Evolutionary conservation across 768 basidiomycete species (phyloP), one percentile per base, ranked within the genome.

Genomic region (Suillus hirtellus): DNA sequence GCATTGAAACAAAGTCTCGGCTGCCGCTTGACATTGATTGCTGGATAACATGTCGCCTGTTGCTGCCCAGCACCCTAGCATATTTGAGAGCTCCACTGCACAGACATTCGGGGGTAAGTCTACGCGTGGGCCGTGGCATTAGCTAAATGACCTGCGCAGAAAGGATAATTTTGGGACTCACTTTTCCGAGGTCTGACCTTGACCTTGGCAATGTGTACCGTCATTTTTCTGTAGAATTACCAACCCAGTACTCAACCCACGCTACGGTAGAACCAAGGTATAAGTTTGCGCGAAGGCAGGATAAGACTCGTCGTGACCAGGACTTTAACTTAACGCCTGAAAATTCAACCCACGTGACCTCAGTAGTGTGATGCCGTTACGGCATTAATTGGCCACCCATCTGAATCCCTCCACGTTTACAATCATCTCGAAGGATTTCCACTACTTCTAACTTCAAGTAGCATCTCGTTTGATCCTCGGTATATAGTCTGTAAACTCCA

Each of bases 1-100:
- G 79, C 93, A 96, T 42, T 86, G 81, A 70, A 87, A 90, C 58
- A 95, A 76, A 46, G 78, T 73, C 66, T 87, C 75, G 1, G 92
- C 87, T 15, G 82, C 75, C 21, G 82, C 80, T 67, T 82, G 79
- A 72, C 93, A 96, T 15, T 77, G 72, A 60, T 75, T 74, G 5
- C 78, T 76, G 14, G 86, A 85, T 59, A 80, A 79, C 42, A 88
- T 65, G 73, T 95, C 93, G 15, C 78, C 75, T 8, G 83, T 83
- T 17, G 89, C 89, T 34, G 93, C 90, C 92, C 92, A 95, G 75
- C 93, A 96, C 42, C 87, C 86, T 40, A 96, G 85, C 90, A 96
- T 90, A 52, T 84, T 77, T 19, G 87, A 82, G 62, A 95, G 82
- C 73, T 93, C 87, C 35, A 84, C 74, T 6, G 84, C 85, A 72